Evolutionary conservation across 139 green algal species (phyloP).

Genomic region (Ettlia oleoabundans): DNA sequence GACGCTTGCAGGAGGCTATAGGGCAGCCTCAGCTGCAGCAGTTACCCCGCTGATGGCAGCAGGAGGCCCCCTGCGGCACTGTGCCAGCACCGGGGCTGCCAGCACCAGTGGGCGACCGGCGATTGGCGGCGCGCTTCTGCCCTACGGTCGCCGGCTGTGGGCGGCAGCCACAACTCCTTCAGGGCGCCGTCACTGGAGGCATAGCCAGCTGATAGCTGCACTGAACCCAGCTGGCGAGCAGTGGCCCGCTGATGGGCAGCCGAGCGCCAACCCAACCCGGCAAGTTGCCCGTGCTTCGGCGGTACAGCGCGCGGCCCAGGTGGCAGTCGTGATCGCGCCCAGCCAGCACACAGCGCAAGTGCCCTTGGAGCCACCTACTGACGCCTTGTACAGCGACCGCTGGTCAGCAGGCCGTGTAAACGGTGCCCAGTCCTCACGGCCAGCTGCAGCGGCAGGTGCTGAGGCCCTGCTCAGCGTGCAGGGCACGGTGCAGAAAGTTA

Average conservation of each 20-base stretch:
- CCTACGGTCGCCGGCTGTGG: background rate
- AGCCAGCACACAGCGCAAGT: too few species aligned
- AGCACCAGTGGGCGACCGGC: background rate
- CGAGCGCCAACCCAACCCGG: too few species aligned
- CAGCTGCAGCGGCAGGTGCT: background rate
- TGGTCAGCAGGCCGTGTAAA: background rate
- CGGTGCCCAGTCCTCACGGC: background rate
- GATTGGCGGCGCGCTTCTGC: background rate
- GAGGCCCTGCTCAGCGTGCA: slow-evolving; percentile 18
- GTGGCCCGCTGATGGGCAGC: too few species aligned
- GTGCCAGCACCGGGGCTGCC: background rate
- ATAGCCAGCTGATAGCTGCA: too few species aligned
- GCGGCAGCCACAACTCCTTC: background rate
- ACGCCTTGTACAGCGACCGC: background rate
- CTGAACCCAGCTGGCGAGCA: too few species aligned
- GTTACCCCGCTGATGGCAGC: background rate
- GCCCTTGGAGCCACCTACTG: too few species aligned
- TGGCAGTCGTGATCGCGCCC: too few species aligned
- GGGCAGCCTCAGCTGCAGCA: background rate
- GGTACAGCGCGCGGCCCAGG: too few species aligned
- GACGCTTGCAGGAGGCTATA: background rate
- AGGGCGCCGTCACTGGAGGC: background rate
- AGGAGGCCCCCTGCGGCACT: background rate
- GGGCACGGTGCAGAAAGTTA: slow-evolving; percentile 49
- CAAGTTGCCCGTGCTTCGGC: too few species aligned